Evolutionary conservation across 1,139 yeast genomes (phyloP).

Genomic region (Zygosaccharomyces sapae): DNA sequence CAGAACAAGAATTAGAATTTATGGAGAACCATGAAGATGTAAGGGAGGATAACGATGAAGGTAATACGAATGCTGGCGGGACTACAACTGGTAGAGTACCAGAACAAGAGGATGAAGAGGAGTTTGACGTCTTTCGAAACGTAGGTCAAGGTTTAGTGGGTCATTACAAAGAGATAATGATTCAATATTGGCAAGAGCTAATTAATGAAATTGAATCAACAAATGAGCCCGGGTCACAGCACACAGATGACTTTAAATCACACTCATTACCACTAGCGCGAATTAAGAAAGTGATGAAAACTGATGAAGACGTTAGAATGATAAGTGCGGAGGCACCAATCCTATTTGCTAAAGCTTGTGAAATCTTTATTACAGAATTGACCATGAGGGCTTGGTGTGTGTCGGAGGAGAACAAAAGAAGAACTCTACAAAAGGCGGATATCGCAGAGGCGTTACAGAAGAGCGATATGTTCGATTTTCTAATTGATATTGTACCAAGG

Average conservation of each 20-base stretch:
- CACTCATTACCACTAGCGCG: constrained; percentile 94
- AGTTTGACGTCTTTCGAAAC: constrained; percentile 74
- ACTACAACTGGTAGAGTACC: not conserved
- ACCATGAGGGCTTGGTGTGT: constrained; percentile 99
- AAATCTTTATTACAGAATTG: constrained; percentile 88
- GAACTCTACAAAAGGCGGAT: constrained; percentile 90
- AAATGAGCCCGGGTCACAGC: constrained; percentile 33
- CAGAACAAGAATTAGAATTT: constrained; percentile 1
- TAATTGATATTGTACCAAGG: constrained; percentile 92
- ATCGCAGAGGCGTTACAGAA: constrained; percentile 93
- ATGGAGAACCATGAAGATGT: constrained; percentile 4
- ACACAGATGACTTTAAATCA: constrained; percentile 67
- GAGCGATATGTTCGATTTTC: constrained; percentile 94
- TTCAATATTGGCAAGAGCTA: constrained; percentile 95
- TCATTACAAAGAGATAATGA: constrained; percentile 77
- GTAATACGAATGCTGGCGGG: not conserved
- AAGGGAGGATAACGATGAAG: not conserved
- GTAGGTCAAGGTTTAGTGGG: constrained; percentile 92
- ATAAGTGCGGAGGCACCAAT: constrained; percentile 98
- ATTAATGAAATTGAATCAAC: constrained; percentile 74
- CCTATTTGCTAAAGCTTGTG: constrained; percentile 95
- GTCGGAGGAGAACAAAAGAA: constrained; percentile 90
- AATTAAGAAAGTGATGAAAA: constrained; percentile 89
- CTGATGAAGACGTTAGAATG: constrained; percentile 96
- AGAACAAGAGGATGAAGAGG: constrained; percentile 38